phyloP scores from a whole-genome alignment of 805 yeast species.

The Huiozyma sinensis region DNA sequence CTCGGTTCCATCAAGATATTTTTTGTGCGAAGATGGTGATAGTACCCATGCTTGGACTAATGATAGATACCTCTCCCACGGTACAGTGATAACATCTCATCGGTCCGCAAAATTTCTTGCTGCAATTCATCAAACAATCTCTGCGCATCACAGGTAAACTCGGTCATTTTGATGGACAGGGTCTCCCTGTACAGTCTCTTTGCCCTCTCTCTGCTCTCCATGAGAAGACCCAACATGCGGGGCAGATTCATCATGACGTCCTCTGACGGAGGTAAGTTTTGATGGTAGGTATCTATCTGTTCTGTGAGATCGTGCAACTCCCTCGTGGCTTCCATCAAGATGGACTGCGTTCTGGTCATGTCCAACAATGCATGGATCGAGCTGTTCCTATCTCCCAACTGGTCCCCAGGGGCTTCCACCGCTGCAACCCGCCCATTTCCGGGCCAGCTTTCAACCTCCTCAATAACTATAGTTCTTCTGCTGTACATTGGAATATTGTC shows the following conservation, averaged over 20 bases:
- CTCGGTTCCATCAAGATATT: too few species aligned
- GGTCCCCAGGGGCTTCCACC: too few species aligned
- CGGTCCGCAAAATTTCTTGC: conserved; percentile 10
- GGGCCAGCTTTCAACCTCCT: too few species aligned
- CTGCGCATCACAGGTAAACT: conserved; percentile 8
- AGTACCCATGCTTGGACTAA: neutral
- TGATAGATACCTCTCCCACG: conserved; percentile 12
- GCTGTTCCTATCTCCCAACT: too few species aligned
- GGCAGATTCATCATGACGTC: conserved; percentile 5
- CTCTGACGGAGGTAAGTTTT: conserved; percentile 1
- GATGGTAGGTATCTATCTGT: conserved; percentile 4
- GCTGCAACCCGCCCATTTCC: too few species aligned
- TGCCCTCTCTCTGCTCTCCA: conserved; percentile 14
- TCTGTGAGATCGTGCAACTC: conserved; percentile 12
- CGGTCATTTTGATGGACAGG: conserved; percentile 6
- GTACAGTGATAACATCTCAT: conserved; percentile 9
- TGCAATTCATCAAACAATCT: conserved; percentile 8
- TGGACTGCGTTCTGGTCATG: neutral
- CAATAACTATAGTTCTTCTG: too few species aligned
- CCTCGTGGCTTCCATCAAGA: conserved; percentile 5
- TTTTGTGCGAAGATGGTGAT: neutral
- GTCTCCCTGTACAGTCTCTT: conserved; percentile 13
- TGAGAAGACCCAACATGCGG: conserved; percentile 7
- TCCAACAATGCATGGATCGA: neutral
- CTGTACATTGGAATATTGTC: too few species aligned